Base-by-base conservation (phyloP, 192 early-diverging fungal species). In the Neocallimastix lanati region DNA sequence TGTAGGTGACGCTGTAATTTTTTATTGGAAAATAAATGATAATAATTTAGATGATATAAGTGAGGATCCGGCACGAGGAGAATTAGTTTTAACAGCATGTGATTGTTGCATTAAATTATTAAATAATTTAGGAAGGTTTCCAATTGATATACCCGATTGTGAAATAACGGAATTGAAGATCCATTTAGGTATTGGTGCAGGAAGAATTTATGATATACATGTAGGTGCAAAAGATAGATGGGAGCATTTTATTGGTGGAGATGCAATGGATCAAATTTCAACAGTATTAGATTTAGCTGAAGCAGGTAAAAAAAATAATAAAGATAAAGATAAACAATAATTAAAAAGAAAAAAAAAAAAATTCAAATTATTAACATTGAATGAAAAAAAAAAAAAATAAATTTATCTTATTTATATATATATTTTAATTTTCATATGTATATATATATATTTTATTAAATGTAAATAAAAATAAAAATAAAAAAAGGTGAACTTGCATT, bases 221-320 rank as follows among this genome's bases (percentile, higher is more conserved):
- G 87, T 88, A 13, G 87, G 87, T 29, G 87, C 82, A 6, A 79
- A 77, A 18, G 84, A 81, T 21, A 50, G 87, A 79, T 88, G 87
- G 87, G 87, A 88, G 50, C 87, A 88, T 80, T 88, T 88, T 80
- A 81, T 88, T 40, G 86, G 83, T 16, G 87, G 87, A 13, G 87
- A 88, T 40, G 87, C 84, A 6, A 84, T 88, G 29, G 85, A 84
- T 30, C 87, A 88, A 77, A 78, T 88, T 14, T 76, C 86, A 3
- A 78, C 78, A 27, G 87, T 88, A 38, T 76, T 88, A 76, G 87
- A 88, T 79, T 79, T 87, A 2, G 87, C 87, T 12, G 84, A 85
- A 80, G 80, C 87, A 2, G 87, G 87, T 88, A 81, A 77, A 29
- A 78, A 28, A 29, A 38, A 58, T 78, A 33, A 29, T 76, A 77